Base-by-base conservation (phyloP, 345 rosid genomes). In the Cardamine resedifolia region DNA sequence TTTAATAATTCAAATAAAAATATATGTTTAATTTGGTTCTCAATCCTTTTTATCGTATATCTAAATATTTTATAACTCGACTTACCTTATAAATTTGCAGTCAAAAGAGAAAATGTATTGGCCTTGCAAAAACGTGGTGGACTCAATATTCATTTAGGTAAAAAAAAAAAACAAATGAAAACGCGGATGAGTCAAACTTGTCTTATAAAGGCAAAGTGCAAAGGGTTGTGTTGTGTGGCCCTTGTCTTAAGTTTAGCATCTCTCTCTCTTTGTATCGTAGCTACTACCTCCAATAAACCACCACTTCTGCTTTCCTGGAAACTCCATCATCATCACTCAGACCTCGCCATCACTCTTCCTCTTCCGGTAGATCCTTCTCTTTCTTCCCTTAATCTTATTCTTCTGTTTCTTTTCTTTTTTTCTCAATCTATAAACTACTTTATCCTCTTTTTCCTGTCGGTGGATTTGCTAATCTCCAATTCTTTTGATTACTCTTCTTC, bases 361-460 rank as follows among this genome's bases (percentile, higher is more conserved):
- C 16, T 69, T 24, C 15, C 12, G 75, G 52, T 71, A 61, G 75
- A 71, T 70, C 34, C 50, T 58, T 70, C 69, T 62, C 26, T 52
- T 21, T 41, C 69, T 43, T 41, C 64, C 62, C 11, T 53, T 6
- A 23, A 21, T 53, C 76, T 72, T 72, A 20, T 2, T 39, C 0
- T 28, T 21, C 44, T 61, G 26, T 45, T 71, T 24, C 10, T n/a
- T 0, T 26, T 16, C 38, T 41, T 1, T 10, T 31, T 1, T 39
- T 14, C 7, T 43, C 48, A 43, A 43, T 43, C 20, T 43, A n/a
- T 41, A 41, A 5, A 15, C 47, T 5, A 41, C 47, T 15, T 0
- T 38, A 12, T 1, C n/a, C 6, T 38, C 1, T 16, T 2, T 43
- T 50, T 15, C 19, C 1, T 71, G 75, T 71, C 68, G 76, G 69